Conservation (phyloP, 371 early-diverging fungal species). For the Funneliformis caledonium region DNA sequence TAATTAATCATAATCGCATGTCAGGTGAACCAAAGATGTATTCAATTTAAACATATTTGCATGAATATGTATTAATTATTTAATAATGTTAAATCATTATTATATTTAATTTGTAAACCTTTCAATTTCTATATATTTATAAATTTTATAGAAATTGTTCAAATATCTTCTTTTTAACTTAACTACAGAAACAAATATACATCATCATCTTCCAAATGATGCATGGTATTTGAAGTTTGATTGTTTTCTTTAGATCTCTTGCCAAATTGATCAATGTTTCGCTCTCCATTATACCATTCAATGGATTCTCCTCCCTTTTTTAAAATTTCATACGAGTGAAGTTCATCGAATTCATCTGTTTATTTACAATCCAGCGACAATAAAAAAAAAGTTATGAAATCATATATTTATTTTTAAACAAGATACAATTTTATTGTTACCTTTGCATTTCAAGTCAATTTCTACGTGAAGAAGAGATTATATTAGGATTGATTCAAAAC, state of each 20-base stretch:
- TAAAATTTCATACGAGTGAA: background rate
- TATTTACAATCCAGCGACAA: background rate
- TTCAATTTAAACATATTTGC: background rate
- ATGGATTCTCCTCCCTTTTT: background rate
- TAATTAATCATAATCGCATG: background rate
- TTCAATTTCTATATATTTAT: no score
- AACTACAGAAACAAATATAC: background rate
- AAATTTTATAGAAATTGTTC: no score
- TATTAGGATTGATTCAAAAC: background rate
- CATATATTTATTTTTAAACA: background rate
- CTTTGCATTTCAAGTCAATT: background rate
- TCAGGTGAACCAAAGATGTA: background rate
- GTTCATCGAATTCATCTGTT: background rate
- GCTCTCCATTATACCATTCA: background rate
- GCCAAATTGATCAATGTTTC: background rate
- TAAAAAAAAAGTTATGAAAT: background rate
- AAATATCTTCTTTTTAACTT: background rate
- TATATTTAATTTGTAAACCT: no score
- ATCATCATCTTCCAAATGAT: background rate
- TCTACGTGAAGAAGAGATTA: background rate
- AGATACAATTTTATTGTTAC: background rate
- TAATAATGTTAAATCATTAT: no score
- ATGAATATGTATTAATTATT: no score
- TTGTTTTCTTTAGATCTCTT: background rate
- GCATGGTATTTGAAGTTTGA: background rate